phyloP scores from a whole-genome alignment of 352 stramenopile species.

The Phytophthora quininea region DNA sequence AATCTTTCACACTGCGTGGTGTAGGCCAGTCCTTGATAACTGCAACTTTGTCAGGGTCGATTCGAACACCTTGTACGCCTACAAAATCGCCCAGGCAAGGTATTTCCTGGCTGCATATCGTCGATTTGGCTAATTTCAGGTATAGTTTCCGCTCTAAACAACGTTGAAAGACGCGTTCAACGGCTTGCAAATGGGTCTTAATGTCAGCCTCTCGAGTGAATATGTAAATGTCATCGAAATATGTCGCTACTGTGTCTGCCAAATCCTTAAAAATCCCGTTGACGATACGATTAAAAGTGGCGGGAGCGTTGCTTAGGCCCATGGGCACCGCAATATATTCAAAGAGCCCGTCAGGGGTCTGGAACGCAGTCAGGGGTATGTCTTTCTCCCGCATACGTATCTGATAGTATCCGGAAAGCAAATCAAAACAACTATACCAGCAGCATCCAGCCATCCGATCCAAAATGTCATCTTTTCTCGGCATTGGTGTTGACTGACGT shows the following conservation, averaged over 20 bases:
- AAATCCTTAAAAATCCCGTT: too few relatives aligned
- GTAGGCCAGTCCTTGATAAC: neutral
- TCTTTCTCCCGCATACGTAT: neutral
- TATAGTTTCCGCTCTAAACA: neutral
- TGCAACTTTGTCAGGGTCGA: conserved; percentile 8
- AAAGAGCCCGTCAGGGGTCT: too few relatives aligned
- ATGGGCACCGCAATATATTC: too few relatives aligned
- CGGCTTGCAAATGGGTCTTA: neutral
- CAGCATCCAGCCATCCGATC: conserved; percentile 9
- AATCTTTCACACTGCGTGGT: conserved; percentile 6
- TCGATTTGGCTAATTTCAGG: conserved; percentile 10
- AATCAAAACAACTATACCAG: conserved; percentile 16
- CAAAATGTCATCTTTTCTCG: conserved; percentile 6
- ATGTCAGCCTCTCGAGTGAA: neutral
- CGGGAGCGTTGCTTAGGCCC: too few relatives aligned
- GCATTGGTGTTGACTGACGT: conserved; percentile 10
- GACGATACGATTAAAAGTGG: too few relatives aligned
- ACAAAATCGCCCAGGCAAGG: conserved; percentile 10
- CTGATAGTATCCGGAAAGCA: neutral
- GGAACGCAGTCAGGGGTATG: too few relatives aligned
- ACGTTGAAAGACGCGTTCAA: neutral
- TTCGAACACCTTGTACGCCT: conserved; percentile 1
- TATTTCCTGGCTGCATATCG: conserved; percentile 5
- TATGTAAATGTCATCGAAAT: neutral
- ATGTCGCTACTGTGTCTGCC: too few relatives aligned